phyloP scores from a whole-genome alignment of 176 grass and related monocot species.

The Bolboschoenus planiculmis region DNA sequence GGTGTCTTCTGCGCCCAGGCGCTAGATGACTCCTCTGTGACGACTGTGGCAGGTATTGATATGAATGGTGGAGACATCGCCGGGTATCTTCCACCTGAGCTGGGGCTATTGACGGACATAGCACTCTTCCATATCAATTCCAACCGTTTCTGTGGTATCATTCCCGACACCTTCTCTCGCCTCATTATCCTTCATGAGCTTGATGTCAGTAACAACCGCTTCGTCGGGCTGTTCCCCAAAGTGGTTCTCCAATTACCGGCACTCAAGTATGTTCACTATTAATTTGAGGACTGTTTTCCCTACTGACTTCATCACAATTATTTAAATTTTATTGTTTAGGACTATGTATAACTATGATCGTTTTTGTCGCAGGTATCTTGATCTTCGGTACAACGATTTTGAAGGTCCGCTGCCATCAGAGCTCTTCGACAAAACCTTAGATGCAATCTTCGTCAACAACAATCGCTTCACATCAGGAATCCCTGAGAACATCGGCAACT shows the following conservation, averaged over 20 bases:
- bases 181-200: conserved; percentile 31
- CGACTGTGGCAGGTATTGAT: conserved; percentile 32
- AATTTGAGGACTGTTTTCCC: neutral
- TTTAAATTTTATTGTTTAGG: neutral
- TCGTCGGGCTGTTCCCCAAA: conserved; percentile 33
- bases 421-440: conserved; percentile 40
- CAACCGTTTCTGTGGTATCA: conserved; percentile 40
- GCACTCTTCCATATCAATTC: conserved; percentile 41
- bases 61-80: conserved; percentile 37
- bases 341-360: neutral
- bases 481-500: conserved; percentile 40
- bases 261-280: conserved; percentile 16
- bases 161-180: conserved; percentile 35
- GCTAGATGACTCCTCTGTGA: conserved; percentile 17
- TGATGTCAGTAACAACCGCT: conserved; percentile 40
- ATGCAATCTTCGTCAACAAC: conserved; percentile 38
- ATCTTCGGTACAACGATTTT: conserved; percentile 37
- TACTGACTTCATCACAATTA: neutral
- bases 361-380: neutral
- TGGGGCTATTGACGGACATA: conserved; percentile 33
- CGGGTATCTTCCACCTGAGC: conserved; percentile 27
- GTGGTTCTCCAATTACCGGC: conserved; percentile 21
- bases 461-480: conserved; percentile 30
- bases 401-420: conserved; percentile 30
- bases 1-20: conserved; percentile 37